A percentile compares a stretch with the other conserved stretches of the same genome.
Evolutionary conservation across 1,284 basidiomycete species (phyloP).

Genomic region (Schizopora paradoxa): DNA sequence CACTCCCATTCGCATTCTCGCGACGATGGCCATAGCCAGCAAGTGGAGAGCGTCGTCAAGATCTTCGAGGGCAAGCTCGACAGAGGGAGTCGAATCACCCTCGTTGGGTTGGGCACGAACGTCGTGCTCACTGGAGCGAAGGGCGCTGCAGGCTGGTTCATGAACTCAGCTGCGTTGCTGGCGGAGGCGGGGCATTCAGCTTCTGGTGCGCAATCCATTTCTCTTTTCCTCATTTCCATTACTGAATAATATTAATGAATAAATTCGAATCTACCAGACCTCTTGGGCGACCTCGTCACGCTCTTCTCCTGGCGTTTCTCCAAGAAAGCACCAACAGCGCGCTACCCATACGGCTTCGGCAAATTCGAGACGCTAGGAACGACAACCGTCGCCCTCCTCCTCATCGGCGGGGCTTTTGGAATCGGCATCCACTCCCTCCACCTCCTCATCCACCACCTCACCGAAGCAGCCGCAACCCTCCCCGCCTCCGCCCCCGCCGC

Average conservation of each 20-base stretch:
- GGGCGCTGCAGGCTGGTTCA: conserved; percentile 78
- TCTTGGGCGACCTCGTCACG: conserved; percentile 90
- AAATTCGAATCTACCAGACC: conserved; percentile 41
- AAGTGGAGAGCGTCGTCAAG: conserved; percentile 68
- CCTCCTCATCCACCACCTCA: conserved; percentile 65
- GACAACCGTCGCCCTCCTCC: conserved; percentile 75
- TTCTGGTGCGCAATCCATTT: conserved; percentile 54
- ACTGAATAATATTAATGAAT: conserved; percentile 8
- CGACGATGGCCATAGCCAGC: conserved; percentile 60
- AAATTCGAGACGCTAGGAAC: conserved; percentile 96
- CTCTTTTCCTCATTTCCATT: conserved; percentile 13
- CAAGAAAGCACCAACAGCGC: conserved; percentile 67
- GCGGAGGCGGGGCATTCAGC: conserved; percentile 96
- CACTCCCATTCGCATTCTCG: conserved; percentile 36
- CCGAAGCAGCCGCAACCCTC: conserved; percentile 50
- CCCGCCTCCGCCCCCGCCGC: conserved; percentile 54
- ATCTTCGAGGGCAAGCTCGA: conserved; percentile 70
- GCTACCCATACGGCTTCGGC: conserved; percentile 85
- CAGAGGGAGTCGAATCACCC: conserved; percentile 76
- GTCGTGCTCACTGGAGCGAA: conserved; percentile 80
- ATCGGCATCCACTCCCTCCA: conserved; percentile 92
- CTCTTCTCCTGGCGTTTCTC: conserved; percentile 90
- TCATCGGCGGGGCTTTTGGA: conserved; percentile 84
- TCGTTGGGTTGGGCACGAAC: conserved; percentile 85
- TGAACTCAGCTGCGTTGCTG: conserved; percentile 87